A percentile compares a stretch with the other conserved stretches of the same genome.
Conservation (phyloP, 2,329 filamentous ascomycete species). For the Aureobasidium musti region DNA sequence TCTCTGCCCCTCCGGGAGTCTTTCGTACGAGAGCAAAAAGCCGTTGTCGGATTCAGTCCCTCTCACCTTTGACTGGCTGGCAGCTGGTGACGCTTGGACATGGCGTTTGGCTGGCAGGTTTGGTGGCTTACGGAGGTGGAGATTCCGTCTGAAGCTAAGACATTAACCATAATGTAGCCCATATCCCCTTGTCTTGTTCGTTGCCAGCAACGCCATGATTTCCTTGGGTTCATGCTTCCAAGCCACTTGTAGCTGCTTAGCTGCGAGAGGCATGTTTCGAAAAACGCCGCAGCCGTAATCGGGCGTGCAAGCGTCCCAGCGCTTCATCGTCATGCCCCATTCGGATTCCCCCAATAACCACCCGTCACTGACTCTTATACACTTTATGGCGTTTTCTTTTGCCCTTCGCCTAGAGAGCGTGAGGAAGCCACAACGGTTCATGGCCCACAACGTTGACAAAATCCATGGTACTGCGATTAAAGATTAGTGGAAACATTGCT, state of each 20-base stretch:
- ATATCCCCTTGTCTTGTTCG: slow-evolving; percentile 22
- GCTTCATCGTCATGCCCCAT: background rate
- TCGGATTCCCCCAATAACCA: slow-evolving; percentile 12
- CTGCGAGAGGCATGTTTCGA: slow-evolving; percentile 23
- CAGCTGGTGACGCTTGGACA: slow-evolving; percentile 18
- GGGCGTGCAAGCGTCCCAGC: slow-evolving; percentile 1
- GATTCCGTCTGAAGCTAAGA: slow-evolving; percentile 20
- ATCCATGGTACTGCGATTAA: slow-evolving; percentile 21
- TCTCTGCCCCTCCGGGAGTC: background rate
- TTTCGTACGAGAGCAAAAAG: slow-evolving; percentile 28
- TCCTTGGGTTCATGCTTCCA: slow-evolving; percentile 12
- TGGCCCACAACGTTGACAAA: slow-evolving; percentile 13
- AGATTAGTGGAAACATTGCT: slow-evolving; percentile 24
- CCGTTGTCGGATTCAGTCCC: slow-evolving; percentile 11
- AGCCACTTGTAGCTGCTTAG: slow-evolving; percentile 23
- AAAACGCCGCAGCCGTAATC: slow-evolving; percentile 24
- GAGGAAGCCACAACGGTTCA: slow-evolving; percentile 5
- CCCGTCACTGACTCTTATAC: slow-evolving; percentile 26
- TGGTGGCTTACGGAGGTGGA: slow-evolving; percentile 27
- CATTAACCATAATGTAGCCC: slow-evolving; percentile 28
- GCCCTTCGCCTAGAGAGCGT: slow-evolving; percentile 17
- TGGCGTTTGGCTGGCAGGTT: slow-evolving; percentile 27
- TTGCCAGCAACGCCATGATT: slow-evolving; percentile 19
- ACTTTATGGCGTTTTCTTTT: slow-evolving; percentile 25
- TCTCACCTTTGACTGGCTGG: slow-evolving; percentile 23